Base-by-base conservation (phyloP, 179 eudicot genomes). In the Monotropa hypopitys region DNA sequence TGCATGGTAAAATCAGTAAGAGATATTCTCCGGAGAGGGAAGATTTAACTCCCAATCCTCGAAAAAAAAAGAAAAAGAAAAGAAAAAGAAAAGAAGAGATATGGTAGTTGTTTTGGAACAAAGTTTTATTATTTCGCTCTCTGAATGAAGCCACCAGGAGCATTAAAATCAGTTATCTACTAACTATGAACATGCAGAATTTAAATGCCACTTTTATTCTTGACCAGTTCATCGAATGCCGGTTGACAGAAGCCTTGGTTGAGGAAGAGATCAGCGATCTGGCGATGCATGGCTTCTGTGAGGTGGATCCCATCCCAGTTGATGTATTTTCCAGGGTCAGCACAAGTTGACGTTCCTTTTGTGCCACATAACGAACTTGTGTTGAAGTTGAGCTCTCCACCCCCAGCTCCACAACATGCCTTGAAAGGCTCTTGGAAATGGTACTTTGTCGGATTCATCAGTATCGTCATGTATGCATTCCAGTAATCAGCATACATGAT, bases 261-360 rank as follows among this genome's bases (percentile, higher is more conserved):
- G 70, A 84, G 63, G 76, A 76, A 82, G 35, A 77, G 81, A 69
- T 84, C 67, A 10, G 75, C 7, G 30, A 82, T 1, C 54, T 77
- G 77, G 45, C 46, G 11, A 47, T 80, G 20, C 84, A 80, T 84
- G 8, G 83, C 71, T 56, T 79, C 81, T 4, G 81, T 81, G 73
- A 77, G 84, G 73, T 77, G 81, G 61, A 80, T 70, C 7, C 83
- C 84, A 53, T 84, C 82, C 84, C 86, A 79, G 66, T 30, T 76
- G 21, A 81, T 79, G 66, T 66, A 81, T 30, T 80, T 70, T 42
- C 70, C 32, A 12, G 84, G 80, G 35, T 81, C 72, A 18, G 47
- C 46, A 54, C 84, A 79, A 35, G 30, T 38, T 12, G 79, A 76
- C 4, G 82, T 50, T 35, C 80, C 82, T 0, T 74, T 61, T 9